phyloP scores from a whole-genome alignment of 306 rosid species.

The Vigna hirtella region DNA sequence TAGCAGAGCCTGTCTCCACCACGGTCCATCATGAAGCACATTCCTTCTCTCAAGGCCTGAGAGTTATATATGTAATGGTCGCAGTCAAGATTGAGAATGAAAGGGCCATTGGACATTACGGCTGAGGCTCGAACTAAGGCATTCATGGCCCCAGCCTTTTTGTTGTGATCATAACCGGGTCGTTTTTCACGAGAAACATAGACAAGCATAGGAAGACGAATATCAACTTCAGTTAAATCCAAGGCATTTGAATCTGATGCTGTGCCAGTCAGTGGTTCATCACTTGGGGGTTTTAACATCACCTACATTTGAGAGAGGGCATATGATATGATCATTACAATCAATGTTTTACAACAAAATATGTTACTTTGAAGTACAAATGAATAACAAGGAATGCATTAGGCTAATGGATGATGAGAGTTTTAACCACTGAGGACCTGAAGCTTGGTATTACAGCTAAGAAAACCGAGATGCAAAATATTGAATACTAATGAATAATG shows the following conservation, averaged over 20 bases:
- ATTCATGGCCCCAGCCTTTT: slow-evolving; percentile 91
- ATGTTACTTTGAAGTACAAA: slow-evolving; percentile 2
- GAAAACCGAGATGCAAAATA: neutral
- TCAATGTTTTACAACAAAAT: neutral
- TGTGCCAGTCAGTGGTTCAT: slow-evolving; percentile 61
- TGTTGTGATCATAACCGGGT: slow-evolving; percentile 89
- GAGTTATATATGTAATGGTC: slow-evolving; percentile 82
- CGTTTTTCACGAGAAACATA: slow-evolving; percentile 84
- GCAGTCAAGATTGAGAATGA: slow-evolving; percentile 83
- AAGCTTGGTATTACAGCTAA: neutral
- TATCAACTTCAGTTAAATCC: slow-evolving; percentile 69
- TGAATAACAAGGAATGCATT: neutral
- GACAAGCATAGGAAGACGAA: slow-evolving; percentile 87
- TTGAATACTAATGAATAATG: slow-evolving; percentile 6
- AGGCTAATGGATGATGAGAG: neutral
- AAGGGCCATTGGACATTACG: slow-evolving; percentile 79
- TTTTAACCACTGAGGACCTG: slow-evolving; percentile 17
- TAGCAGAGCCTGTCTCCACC: slow-evolving; percentile 72
- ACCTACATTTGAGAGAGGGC: slow-evolving; percentile 53
- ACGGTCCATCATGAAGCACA: slow-evolving; percentile 92
- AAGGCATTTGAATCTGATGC: slow-evolving; percentile 52
- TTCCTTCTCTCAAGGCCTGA: slow-evolving; percentile 77
- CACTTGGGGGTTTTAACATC: slow-evolving; percentile 80
- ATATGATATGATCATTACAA: slow-evolving; percentile 15
- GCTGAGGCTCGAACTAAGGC: slow-evolving; percentile 86